Evolutionary conservation across 805 yeast genomes (phyloP).

Genomic region (Scheffersomyces stipitis): DNA sequence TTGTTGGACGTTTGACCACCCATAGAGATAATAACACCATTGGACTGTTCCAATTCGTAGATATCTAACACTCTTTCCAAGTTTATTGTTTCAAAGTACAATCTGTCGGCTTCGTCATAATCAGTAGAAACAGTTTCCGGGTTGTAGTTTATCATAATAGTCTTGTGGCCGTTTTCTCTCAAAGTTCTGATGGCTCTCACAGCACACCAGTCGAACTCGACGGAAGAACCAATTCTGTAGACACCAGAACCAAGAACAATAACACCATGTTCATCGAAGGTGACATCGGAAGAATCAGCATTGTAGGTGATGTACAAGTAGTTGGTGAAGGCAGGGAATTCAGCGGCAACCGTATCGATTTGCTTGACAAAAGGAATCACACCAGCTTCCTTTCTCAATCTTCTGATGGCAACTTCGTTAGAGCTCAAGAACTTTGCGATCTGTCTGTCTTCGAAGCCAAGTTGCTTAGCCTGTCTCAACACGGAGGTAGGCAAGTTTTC

Average conservation of each 20-base stretch:
- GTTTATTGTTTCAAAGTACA: slow-evolving; percentile 93
- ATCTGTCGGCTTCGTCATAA: slow-evolving; percentile 95
- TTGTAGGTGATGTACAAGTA: slow-evolving; percentile 93
- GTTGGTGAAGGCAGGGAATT: slow-evolving; percentile 95
- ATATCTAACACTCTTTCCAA: slow-evolving; percentile 93
- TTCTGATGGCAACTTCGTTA: slow-evolving; percentile 89
- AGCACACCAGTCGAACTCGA: slow-evolving; percentile 99
- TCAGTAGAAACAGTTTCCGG: slow-evolving; percentile 99
- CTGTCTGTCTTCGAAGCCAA: slow-evolving; percentile 96
- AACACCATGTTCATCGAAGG: slow-evolving; percentile 89
- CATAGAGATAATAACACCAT: slow-evolving; percentile 94
- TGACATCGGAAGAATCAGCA: slow-evolving; percentile 82
- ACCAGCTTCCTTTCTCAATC: slow-evolving; percentile 82
- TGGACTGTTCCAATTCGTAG: slow-evolving; percentile 84
- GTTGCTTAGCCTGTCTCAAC: slow-evolving; percentile 86
- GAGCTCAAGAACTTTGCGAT: slow-evolving; percentile 85
- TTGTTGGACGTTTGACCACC: slow-evolving; percentile 99
- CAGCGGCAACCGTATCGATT: slow-evolving; percentile 98
- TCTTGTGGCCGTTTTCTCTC: slow-evolving; percentile 81
- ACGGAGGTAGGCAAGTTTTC: slow-evolving; percentile 62
- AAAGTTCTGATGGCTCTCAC: slow-evolving; percentile 94
- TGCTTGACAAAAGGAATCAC: slow-evolving; percentile 91
- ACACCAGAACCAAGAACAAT: slow-evolving; percentile 98
- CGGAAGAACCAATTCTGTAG: slow-evolving; percentile 97
- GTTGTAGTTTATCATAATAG: slow-evolving; percentile 96